phyloP scores from a whole-genome alignment of 2,329 filamentous ascomycete genomes.

The Fusarium sp. region DNA sequence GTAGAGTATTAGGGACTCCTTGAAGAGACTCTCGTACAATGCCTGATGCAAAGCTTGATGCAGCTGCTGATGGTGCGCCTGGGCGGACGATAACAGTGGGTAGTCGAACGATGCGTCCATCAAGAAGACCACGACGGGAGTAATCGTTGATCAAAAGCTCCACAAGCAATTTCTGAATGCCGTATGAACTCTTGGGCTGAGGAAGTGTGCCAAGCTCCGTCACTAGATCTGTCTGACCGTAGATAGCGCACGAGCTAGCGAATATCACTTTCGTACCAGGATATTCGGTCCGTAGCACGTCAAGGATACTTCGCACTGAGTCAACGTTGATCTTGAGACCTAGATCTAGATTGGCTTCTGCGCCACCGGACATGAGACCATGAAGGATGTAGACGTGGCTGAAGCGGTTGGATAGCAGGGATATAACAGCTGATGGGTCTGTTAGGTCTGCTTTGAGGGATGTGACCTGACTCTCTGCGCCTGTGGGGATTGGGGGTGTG shows the following conservation, averaged over 20 bases:
- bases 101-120: constrained; percentile 65
- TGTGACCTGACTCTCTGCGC: constrained; percentile 45
- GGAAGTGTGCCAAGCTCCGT: constrained; percentile 43
- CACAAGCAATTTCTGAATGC: constrained; percentile 70
- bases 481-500: constrained; percentile 58
- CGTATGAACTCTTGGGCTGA: constrained; percentile 67
- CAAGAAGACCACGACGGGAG: constrained; percentile 63
- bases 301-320: constrained; percentile 63
- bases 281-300: constrained; percentile 56
- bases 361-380: constrained; percentile 71
- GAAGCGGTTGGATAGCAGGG: constrained; percentile 45
- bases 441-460: constrained; percentile 42
- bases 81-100: constrained; percentile 71
- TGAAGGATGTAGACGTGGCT: constrained; percentile 67
- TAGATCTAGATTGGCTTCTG: constrained; percentile 67
- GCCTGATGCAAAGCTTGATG: constrained; percentile 68
- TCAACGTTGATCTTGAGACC: constrained; percentile 68
- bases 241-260: constrained; percentile 70
- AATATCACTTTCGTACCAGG: constrained; percentile 66
- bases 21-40: constrained; percentile 67
- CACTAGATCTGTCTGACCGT: constrained; percentile 51
- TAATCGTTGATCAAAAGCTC: constrained; percentile 54
- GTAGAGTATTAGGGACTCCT: constrained; percentile 58
- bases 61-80: constrained; percentile 68
- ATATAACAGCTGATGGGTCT: constrained; percentile 39